Conservation (phyloP, 805 yeast genomes). For the Candida germanica region DNA sequence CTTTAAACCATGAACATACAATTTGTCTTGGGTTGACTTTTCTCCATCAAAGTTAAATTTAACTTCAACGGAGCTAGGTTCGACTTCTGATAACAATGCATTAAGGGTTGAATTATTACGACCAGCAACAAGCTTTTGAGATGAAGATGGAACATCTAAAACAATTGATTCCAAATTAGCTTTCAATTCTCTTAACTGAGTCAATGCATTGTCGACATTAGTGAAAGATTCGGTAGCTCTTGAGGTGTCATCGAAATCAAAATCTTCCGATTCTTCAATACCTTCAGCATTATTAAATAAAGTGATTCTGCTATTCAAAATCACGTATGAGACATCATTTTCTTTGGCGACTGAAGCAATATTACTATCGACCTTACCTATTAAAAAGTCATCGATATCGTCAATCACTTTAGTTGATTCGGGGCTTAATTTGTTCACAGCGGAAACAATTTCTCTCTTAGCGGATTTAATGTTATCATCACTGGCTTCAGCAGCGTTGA, state of each 20-base stretch:
- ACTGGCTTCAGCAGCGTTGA: conserved; percentile 37
- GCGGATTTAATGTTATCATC: conserved; percentile 50
- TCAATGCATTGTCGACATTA: conserved; percentile 53
- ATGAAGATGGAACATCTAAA: conserved; percentile 49
- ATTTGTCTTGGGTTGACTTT: conserved; percentile 41
- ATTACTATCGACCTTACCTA: conserved; percentile 41
- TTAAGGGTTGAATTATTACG: conserved; percentile 59
- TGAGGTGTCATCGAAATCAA: conserved; percentile 66
- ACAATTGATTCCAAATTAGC: conserved; percentile 48
- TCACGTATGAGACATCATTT: conserved; percentile 54
- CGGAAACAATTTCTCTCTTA: conserved; percentile 67
- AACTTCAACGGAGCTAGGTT: conserved; percentile 41
- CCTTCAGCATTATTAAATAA: conserved; percentile 37
- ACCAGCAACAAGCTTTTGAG: conserved; percentile 61
- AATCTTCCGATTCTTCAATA: conserved; percentile 22
- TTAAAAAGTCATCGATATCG: conserved; percentile 67
- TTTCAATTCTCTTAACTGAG: conserved; percentile 57
- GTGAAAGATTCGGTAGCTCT: conserved; percentile 57
- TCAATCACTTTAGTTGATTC: conserved; percentile 51
- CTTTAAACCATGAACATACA: conserved; percentile 69
- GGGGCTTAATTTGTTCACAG: conserved; percentile 74
- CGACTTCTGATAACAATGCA: conserved; percentile 35
- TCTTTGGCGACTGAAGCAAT: conserved; percentile 41
- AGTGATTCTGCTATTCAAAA: conserved; percentile 52
- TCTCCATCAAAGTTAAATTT: conserved; percentile 44